Percentiles rank a stretch among this genome's conserved stretches.
phyloP scores from a whole-genome alignment of 1,284 basidiomycete species.

The Trametes sp. region DNA sequence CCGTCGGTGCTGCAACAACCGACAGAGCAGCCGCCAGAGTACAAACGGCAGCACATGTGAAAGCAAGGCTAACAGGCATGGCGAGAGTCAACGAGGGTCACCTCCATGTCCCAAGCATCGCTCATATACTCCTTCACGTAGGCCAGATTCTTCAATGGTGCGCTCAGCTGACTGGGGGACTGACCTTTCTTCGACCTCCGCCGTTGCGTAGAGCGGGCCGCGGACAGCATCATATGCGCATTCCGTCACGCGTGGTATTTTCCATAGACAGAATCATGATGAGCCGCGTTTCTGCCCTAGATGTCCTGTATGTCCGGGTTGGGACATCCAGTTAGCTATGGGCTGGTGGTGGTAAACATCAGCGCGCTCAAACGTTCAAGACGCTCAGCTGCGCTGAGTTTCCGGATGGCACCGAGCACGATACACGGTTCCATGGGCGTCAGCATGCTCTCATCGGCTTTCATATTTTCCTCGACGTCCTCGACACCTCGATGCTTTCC shows the following conservation, averaged over 20 bases:
- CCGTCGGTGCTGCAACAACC: background rate
- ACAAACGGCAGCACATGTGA: background rate
- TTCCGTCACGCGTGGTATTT: background rate
- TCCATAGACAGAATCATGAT: background rate
- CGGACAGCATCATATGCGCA: conserved; percentile 1
- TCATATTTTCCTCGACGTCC: too few species aligned
- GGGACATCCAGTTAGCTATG: too few species aligned
- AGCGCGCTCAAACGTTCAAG: background rate
- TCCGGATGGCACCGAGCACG: too few species aligned
- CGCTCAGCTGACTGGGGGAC: conserved; percentile 10
- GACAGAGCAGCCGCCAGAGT: background rate
- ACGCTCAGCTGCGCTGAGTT: too few species aligned
- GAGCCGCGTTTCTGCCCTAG: too few species aligned
- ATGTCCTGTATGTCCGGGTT: too few species aligned
- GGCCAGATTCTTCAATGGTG: background rate
- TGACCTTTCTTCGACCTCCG: conserved; percentile 4
- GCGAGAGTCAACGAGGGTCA: background rate
- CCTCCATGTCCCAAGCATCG: background rate
- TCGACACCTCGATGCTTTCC: too few species aligned
- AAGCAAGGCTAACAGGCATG: background rate
- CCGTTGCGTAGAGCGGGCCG: background rate
- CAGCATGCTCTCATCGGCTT: background rate
- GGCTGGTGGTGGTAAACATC: background rate
- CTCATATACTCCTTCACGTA: background rate
- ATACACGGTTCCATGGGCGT: background rate